These are phyloP conservation scores for Fistulinella prunicolor DNA, from an alignment of 768 basidiomycete species.

Conservation along the genomic window DNA sequence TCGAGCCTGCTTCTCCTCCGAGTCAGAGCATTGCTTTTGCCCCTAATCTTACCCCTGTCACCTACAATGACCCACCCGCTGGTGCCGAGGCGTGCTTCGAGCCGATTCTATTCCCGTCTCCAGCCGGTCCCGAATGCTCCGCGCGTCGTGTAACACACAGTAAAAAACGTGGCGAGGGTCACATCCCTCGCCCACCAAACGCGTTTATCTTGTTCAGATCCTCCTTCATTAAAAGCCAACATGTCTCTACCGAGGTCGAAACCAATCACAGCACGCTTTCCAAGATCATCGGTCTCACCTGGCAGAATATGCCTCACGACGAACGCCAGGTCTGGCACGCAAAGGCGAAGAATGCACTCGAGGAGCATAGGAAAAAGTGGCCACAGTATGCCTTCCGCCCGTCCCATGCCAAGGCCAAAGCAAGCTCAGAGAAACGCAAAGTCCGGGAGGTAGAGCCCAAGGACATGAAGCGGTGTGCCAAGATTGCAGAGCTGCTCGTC, in stretches of 20 bases:
- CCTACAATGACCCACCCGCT: constrained; percentile 49
- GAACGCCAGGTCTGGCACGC: constrained; percentile 76
- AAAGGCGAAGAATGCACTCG: constrained; percentile 69
- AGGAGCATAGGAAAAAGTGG: constrained; percentile 68
- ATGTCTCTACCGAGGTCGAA: constrained; percentile 74
- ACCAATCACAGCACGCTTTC: constrained; percentile 81
- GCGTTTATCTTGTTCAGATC: constrained; percentile 87
- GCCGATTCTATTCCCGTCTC: constrained; percentile 58
- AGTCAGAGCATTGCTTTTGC: constrained; percentile 50
- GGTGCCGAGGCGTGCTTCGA: constrained; percentile 38
- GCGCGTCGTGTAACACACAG: constrained; percentile 51
- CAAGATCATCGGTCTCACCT: constrained; percentile 81
- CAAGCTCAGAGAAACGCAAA: constrained; percentile 31
- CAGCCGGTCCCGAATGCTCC: constrained; percentile 26
- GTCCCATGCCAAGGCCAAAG: constrained; percentile 40
- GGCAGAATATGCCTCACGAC: constrained; percentile 74
- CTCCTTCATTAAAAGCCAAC: constrained; percentile 75
- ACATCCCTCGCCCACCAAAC: constrained; percentile 82
- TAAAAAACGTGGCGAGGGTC: constrained; percentile 69
- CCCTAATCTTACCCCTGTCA: constrained; percentile 55
- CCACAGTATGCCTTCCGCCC: constrained; percentile 77
- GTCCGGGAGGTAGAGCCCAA: constrained; percentile 43
- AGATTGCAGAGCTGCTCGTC: constrained; percentile 65
- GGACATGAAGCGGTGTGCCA: constrained; percentile 58
- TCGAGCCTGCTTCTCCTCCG: constrained; percentile 38